A percentile compares a stretch with the other conserved stretches of the same genome.
Conservation (phyloP, 2,329 filamentous ascomycete genomes). For the Ceratocystis ficicola region DNA sequence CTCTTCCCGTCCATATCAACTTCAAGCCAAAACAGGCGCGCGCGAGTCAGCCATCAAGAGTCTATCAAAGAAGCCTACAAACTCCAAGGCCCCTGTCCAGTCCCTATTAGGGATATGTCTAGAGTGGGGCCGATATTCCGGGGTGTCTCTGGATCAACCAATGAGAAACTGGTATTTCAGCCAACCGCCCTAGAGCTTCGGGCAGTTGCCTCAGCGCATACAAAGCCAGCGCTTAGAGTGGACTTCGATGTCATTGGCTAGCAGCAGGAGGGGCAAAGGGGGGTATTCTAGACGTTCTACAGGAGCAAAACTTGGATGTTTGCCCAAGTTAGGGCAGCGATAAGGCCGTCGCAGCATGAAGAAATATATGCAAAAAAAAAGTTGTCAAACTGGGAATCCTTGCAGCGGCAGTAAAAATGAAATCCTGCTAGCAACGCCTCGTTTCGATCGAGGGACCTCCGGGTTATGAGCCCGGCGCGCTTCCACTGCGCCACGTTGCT, state of each 20-base stretch:
- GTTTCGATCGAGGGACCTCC: slow-evolving; percentile 18
- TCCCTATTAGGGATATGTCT: not conserved
- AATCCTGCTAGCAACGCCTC: slow-evolving; percentile 7
- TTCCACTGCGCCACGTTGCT: slow-evolving; percentile 19
- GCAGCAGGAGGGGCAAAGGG: not conserved
- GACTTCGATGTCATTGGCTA: not conserved
- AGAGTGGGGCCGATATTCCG: slow-evolving; percentile 6
- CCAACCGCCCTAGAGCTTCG: not conserved
- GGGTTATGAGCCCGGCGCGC: slow-evolving; percentile 20
- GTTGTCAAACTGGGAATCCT: too few relatives aligned
- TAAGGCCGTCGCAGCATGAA: too few relatives aligned
- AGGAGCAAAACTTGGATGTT: too few relatives aligned
- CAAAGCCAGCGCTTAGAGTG: not conserved
- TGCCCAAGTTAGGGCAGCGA: too few relatives aligned
- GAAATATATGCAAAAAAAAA: not conserved
- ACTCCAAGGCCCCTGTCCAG: not conserved
- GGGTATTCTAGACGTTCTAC: not conserved
- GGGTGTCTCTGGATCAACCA: not conserved
- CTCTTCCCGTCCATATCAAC: not conserved
- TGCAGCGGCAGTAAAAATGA: not conserved
- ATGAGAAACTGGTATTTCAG: not conserved
- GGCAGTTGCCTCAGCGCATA: slow-evolving; percentile 4
- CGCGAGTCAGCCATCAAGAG: not conserved
- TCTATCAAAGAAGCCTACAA: too few relatives aligned
- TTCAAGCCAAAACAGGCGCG: not conserved